phyloP scores from a whole-genome alignment of 495 filamentous ascomycete species.

The Parachaetomium inaequale region DNA sequence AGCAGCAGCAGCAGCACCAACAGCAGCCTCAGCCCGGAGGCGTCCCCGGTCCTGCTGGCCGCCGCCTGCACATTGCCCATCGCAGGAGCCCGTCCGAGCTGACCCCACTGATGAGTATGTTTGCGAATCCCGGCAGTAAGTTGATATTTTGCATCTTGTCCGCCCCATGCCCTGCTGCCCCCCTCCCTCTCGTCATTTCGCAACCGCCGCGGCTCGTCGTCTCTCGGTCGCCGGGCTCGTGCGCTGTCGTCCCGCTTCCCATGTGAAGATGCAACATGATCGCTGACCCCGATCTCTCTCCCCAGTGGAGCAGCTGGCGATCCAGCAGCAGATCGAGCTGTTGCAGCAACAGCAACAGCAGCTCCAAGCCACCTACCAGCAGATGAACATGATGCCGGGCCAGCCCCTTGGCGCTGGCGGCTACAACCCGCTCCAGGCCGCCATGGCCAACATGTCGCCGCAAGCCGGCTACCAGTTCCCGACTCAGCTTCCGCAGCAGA shows the following conservation, averaged over 20 bases:
- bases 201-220: neutral
- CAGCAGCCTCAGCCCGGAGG: slow-evolving; percentile 55
- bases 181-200: neutral
- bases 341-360: slow-evolving; percentile 98
- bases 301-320: slow-evolving; percentile 94
- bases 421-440: slow-evolving; percentile 64
- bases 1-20: slow-evolving; percentile 57
- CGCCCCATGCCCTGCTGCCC: neutral
- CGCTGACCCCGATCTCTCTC: slow-evolving; percentile 31
- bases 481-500: slow-evolving; percentile 70
- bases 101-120: slow-evolving; percentile 98
- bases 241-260: neutral
- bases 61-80: slow-evolving; percentile 95
- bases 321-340: slow-evolving; percentile 97
- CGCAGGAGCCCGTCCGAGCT: slow-evolving; percentile 95
- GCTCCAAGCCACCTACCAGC: slow-evolving; percentile 90
- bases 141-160: slow-evolving; percentile 15
- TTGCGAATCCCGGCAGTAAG: slow-evolving; percentile 53
- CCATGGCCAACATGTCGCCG: slow-evolving; percentile 73
- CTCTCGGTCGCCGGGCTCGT: neutral
- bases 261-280: neutral
- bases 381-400: slow-evolving; percentile 89
- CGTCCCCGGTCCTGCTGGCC: slow-evolving; percentile 76
- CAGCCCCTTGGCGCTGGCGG: slow-evolving; percentile 67
- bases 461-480: slow-evolving; percentile 90